Conservation (phyloP, 495 filamentous ascomycete genomes). For the Choiromyces venosus region DNA sequence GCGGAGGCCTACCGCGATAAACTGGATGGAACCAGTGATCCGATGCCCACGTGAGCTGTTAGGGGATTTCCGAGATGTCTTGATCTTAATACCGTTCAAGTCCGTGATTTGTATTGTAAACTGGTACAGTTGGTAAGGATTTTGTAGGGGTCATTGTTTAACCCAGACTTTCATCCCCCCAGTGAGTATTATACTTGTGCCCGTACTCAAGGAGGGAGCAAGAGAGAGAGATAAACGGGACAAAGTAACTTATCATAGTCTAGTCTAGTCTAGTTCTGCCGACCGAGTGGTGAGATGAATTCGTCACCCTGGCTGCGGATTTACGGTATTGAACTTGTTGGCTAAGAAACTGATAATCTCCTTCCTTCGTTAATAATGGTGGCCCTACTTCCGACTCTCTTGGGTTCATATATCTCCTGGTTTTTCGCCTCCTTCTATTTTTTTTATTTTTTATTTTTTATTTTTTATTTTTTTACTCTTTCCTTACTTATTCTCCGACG, state of each 20-base stretch:
- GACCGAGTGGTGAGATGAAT: not conserved
- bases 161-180: not conserved
- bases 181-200: too few relatives aligned
- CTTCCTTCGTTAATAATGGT: not conserved
- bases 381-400: not conserved
- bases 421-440: not conserved
- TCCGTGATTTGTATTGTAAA: not conserved
- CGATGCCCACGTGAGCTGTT: not conserved
- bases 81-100: not conserved
- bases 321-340: not conserved
- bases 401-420: not conserved
- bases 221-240: not conserved
- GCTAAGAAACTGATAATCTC: too few relatives aligned
- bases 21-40: too few relatives aligned
- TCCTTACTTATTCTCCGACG: not conserved
- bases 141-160: not conserved
- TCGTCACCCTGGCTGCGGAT: not conserved
- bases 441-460: not conserved
- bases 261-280: not conserved
- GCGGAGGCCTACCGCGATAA: not conserved
- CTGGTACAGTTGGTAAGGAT: not conserved
- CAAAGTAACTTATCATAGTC: not conserved
- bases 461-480: too few relatives aligned
- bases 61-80: not conserved
- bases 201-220: too few relatives aligned